phyloP scores from a whole-genome alignment of 192 early-diverging fungal species.

The Podila epigama region DNA sequence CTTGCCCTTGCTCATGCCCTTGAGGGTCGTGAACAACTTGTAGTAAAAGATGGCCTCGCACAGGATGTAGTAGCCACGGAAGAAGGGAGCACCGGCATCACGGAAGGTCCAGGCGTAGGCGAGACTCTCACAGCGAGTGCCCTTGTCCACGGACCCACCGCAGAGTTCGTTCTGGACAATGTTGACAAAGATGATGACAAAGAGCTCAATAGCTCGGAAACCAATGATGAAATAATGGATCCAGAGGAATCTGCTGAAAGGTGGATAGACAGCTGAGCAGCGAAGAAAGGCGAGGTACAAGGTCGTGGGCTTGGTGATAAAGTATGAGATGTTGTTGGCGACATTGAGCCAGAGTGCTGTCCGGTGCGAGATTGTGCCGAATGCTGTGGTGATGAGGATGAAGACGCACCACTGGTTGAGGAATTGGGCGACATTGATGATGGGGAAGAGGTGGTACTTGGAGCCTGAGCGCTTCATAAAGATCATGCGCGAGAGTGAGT shows the following conservation, averaged over 20 bases:
- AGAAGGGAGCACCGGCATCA: conserved; percentile 39
- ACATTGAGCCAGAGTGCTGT: conserved; percentile 31
- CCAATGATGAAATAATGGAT: conserved; percentile 33
- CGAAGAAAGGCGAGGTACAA: conserved; percentile 51
- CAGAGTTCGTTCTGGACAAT: conserved; percentile 34
- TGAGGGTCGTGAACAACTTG: conserved; percentile 38
- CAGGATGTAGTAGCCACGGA: conserved; percentile 41
- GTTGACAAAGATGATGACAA: conserved; percentile 36
- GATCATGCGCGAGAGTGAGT: conserved; percentile 48
- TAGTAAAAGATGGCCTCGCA: conserved; percentile 48
- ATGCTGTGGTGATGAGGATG: conserved; percentile 3
- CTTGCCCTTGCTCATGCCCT: conserved; percentile 26
- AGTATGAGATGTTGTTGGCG: conserved; percentile 49
- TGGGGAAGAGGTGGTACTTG: conserved; percentile 7
- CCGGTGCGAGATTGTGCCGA: conserved; percentile 5
- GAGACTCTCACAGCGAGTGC: conserved; percentile 20
- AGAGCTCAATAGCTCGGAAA: conserved; percentile 32
- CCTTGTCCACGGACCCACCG: conserved; percentile 27
- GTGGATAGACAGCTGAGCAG: conserved; percentile 36
- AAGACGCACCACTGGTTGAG: conserved; percentile 5
- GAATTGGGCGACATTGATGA: background rate
- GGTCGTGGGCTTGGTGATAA: conserved; percentile 39
- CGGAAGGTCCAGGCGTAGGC: conserved; percentile 34
- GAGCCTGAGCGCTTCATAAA: conserved; percentile 30
- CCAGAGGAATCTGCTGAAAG: conserved; percentile 22